Conservation (phyloP, 2,329 filamentous ascomycete species). For the Leptosphaerulina australis region DNA sequence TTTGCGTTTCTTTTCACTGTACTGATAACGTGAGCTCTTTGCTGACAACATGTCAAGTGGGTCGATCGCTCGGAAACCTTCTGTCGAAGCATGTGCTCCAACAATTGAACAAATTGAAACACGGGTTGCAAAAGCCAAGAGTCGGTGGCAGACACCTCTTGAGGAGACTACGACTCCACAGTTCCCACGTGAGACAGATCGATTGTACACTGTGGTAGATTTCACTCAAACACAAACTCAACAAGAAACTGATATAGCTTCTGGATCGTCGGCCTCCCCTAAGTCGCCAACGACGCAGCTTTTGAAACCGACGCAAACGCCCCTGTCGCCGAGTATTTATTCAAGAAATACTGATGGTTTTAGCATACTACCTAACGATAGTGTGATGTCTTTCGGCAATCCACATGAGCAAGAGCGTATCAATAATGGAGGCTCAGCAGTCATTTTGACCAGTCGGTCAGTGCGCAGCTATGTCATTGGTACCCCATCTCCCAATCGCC, state of each 20-base stretch:
- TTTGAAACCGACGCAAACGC: slow-evolving; percentile 26
- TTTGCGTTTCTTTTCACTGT: too few relatives aligned
- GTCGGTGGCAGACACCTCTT: slow-evolving; percentile 52
- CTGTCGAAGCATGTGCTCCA: slow-evolving; percentile 28
- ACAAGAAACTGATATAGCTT: background rate
- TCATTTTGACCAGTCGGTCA: slow-evolving; percentile 53
- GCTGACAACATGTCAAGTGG: slow-evolving; percentile 6
- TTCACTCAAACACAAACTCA: slow-evolving; percentile 3
- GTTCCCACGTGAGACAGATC: slow-evolving; percentile 37
- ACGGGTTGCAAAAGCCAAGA: slow-evolving; percentile 47
- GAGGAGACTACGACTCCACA: slow-evolving; percentile 41
- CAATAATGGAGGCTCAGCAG: slow-evolving; percentile 44
- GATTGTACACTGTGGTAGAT: slow-evolving; percentile 23
- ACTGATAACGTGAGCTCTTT: rapidly evolving
- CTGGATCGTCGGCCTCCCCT: slow-evolving; percentile 3
- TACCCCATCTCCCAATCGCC: slow-evolving; percentile 34
- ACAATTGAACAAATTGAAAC: slow-evolving; percentile 49
- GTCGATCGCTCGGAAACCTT: background rate
- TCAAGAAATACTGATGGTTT: slow-evolving; percentile 51
- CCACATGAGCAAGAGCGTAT: slow-evolving; percentile 9
- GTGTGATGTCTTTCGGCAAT: slow-evolving; percentile 36
- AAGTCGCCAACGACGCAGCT: slow-evolving; percentile 14
- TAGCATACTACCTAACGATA: slow-evolving; percentile 46
- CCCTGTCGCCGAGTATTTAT: slow-evolving; percentile 56
- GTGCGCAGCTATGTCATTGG: slow-evolving; percentile 52